Evolutionary conservation across 148 eudicot genomes (phyloP).

Genomic region (Rhododendron kiyosumense): DNA sequence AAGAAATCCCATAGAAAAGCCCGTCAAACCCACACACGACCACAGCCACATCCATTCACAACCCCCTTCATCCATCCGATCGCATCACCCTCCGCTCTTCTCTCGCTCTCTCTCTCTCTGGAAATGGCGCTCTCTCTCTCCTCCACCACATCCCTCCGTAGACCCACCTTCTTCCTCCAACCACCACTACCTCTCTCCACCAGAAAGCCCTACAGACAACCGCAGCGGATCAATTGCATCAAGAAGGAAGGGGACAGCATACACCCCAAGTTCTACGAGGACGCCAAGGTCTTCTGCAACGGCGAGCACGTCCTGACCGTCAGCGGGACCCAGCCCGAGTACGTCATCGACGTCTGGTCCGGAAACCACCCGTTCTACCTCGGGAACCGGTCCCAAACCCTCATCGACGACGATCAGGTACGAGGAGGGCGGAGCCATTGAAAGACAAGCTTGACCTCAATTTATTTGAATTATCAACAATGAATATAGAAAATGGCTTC

Average conservation of each 20-base stretch:
- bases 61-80: neutral
- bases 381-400: slow-evolving; percentile 40
- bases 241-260: slow-evolving; percentile 34
- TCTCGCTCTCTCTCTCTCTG: neutral
- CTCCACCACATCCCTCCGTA: slow-evolving; percentile 24
- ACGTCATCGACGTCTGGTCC: slow-evolving; percentile 88
- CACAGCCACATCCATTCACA: neutral
- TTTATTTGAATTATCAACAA: too few species aligned
- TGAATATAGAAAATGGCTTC: neutral
- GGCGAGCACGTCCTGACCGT: slow-evolving; percentile 80
- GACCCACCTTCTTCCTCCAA: neutral
- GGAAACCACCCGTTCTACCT: slow-evolving; percentile 90
- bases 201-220: slow-evolving; percentile 8
- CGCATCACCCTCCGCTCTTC: neutral
- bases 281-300: slow-evolving; percentile 81
- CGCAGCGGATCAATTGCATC: slow-evolving; percentile 42
- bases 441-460: neutral
- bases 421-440: neutral
- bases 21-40: neutral
- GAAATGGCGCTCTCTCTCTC: slow-evolving; percentile 37
- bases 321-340: slow-evolving; percentile 79
- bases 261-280: slow-evolving; percentile 70
- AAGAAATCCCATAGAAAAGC: neutral
- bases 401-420: slow-evolving; percentile 72
- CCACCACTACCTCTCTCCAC: neutral